Conservation (phyloP, 2,329 filamentous ascomycete species). For the Ciborinia camelliae region DNA sequence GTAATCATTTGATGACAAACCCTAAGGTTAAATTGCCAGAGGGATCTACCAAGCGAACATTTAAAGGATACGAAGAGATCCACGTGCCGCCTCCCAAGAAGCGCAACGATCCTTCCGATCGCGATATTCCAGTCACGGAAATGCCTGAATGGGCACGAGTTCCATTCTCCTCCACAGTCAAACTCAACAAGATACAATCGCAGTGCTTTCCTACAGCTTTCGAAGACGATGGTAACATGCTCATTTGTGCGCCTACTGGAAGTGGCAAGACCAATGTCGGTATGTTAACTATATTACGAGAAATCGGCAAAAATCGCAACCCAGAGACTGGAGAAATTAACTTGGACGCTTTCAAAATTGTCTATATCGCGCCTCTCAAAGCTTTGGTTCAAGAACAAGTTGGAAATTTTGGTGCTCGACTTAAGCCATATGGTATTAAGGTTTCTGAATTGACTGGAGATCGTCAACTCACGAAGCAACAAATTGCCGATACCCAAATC, state of each 20-base stretch:
- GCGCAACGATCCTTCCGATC: constrained; percentile 74
- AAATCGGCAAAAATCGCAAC: constrained; percentile 93
- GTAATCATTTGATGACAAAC: constrained; percentile 99
- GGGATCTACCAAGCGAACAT: constrained; percentile 89
- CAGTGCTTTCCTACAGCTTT: constrained; percentile 91
- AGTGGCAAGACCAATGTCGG: constrained; percentile 98
- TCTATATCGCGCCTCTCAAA: constrained; percentile 95
- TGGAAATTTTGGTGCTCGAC: constrained; percentile 88
- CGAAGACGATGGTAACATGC: constrained; percentile 92
- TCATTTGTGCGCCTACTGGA: constrained; percentile 94
- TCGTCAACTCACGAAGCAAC: constrained; percentile 95
- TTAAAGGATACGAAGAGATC: constrained; percentile 98
- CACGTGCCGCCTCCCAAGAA: constrained; percentile 93
- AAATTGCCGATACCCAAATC: constrained; percentile 95
- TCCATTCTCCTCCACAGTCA: constrained; percentile 81
- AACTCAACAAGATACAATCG: constrained; percentile 93
- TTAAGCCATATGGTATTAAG: constrained; percentile 86
- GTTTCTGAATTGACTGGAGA: constrained; percentile 97
- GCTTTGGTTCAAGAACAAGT: constrained; percentile 97
- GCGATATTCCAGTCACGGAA: constrained; percentile 77
- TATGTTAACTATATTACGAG: constrained; percentile 93
- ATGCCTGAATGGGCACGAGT: constrained; percentile 88
- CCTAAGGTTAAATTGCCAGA: constrained; percentile 90
- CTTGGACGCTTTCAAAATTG: constrained; percentile 95
- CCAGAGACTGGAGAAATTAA: constrained; percentile 89